Conservation (phyloP, 106 monocot genomes). For the Dendrobium nobile region DNA sequence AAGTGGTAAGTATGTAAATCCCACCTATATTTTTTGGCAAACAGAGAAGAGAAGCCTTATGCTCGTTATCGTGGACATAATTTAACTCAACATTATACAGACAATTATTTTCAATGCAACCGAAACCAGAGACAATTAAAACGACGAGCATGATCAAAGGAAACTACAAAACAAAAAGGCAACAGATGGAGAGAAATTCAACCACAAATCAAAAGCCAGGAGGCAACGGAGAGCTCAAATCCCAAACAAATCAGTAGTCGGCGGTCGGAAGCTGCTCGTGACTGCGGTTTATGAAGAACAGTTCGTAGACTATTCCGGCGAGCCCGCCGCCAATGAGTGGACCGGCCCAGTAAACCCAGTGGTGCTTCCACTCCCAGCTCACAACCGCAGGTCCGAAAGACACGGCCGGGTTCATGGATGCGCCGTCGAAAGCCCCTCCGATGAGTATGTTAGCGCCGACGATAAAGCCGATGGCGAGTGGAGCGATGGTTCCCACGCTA, state of each 20-base stretch:
- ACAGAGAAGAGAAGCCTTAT: not conserved
- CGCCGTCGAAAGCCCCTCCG: slow-evolving; percentile 34
- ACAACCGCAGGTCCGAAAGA: slow-evolving; percentile 39
- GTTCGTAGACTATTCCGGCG: slow-evolving; percentile 30
- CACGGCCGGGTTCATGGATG: slow-evolving; percentile 48
- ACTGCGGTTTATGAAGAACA: slow-evolving; percentile 21
- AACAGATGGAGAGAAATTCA: not conserved
- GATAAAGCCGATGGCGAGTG: slow-evolving; percentile 41
- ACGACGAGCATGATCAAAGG: not conserved
- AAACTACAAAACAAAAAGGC: not conserved
- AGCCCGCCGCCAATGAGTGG: slow-evolving; percentile 35
- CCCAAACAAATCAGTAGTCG: slow-evolving; percentile 20
- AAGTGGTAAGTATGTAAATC: no score
- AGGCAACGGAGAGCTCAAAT: not conserved
- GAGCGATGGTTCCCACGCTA: slow-evolving; percentile 32
- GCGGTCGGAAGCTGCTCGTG: slow-evolving; percentile 38
- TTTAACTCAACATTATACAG: not conserved
- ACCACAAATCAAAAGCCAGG: not conserved
- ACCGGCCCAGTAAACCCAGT: slow-evolving; percentile 46
- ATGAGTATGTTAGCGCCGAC: slow-evolving; percentile 38
- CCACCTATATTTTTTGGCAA: not conserved
- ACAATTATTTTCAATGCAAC: not conserved
- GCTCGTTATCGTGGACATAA: not conserved
- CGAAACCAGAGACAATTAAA: not conserved
- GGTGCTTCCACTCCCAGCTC: slow-evolving; percentile 28